phyloP scores from a whole-genome alignment of 1,139 yeast species.

The Yamadazyma aaseri region DNA sequence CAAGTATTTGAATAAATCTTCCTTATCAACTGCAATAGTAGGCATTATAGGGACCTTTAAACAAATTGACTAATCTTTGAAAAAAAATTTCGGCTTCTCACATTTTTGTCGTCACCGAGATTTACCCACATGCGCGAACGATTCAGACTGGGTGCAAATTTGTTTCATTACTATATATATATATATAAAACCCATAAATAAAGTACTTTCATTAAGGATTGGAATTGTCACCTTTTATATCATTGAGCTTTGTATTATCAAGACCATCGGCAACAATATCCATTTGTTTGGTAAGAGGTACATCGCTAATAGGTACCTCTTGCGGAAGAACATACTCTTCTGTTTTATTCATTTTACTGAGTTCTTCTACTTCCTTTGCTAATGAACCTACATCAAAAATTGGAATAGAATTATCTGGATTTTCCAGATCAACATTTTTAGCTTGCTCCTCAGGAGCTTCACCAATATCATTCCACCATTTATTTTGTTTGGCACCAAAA shows the following conservation, averaged over 20 bases:
- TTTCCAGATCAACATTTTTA: constrained; percentile 14
- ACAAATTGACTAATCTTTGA: background rate
- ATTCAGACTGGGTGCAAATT: no score
- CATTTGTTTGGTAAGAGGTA: no score
- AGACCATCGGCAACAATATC: no score
- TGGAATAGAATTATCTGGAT: constrained; percentile 16
- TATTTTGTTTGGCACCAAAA: constrained; percentile 76
- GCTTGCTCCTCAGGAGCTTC: constrained; percentile 18
- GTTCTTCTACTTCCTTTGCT: constrained; percentile 43
- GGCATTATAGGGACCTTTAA: constrained; percentile 79
- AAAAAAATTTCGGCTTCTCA: background rate
- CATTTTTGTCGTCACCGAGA: background rate
- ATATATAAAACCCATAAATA: no score
- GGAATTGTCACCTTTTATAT: constrained; percentile 3
- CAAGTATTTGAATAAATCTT: constrained; percentile 78
- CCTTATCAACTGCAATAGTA: constrained; percentile 92
- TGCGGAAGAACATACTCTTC: constrained; percentile 3
- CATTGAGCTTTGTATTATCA: constrained; percentile 3
- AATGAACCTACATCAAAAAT: constrained; percentile 50
- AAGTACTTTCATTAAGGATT: no score
- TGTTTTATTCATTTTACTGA: constrained; percentile 29
- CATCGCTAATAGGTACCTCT: constrained; percentile 8
- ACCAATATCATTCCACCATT: constrained; percentile 83
- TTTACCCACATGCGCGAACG: background rate
- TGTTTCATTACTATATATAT: no score